These are phyloP conservation scores for Aspergillus transmontanensis DNA, from an alignment of 2,329 filamentous ascomycete species.

Conservation along the genomic window DNA sequence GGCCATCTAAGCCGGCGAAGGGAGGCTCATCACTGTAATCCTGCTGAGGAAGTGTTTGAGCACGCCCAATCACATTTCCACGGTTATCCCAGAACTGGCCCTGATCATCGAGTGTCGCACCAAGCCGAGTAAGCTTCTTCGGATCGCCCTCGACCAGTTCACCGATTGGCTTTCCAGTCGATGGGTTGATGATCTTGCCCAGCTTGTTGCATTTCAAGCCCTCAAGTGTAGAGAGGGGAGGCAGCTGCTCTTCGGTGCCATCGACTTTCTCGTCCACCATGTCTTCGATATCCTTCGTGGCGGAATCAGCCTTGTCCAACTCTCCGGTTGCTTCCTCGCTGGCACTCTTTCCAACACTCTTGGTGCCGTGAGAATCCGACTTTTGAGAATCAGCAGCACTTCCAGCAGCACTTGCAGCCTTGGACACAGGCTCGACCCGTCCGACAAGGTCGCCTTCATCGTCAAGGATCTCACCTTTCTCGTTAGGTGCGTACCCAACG, in stretches of 20 bases:
- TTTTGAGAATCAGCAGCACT: constrained; percentile 27
- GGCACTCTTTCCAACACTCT: constrained; percentile 44
- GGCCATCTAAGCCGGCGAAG: constrained; percentile 50
- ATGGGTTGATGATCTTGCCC: constrained; percentile 45
- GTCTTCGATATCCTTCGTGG: constrained; percentile 41
- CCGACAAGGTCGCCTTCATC: constrained; percentile 3
- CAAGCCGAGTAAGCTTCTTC: constrained; percentile 57
- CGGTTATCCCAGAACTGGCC: constrained; percentile 67
- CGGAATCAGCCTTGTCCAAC: constrained; percentile 49
- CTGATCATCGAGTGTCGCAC: constrained; percentile 54
- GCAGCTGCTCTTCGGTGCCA: constrained; percentile 35
- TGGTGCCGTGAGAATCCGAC: constrained; percentile 24
- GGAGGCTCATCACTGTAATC: constrained; percentile 44
- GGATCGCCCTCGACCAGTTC: constrained; percentile 64
- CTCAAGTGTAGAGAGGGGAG: constrained; percentile 41
- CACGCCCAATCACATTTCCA: constrained; percentile 64
- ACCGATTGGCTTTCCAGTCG: constrained; percentile 54
- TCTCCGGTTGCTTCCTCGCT: constrained; percentile 54
- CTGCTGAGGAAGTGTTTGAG: constrained; percentile 48
- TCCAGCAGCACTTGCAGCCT: constrained; percentile 41
- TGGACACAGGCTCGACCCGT: not conserved
- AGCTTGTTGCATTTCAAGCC: constrained; percentile 47
- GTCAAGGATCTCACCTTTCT: constrained; percentile 43
- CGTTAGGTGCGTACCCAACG: constrained; percentile 43
- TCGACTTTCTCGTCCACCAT: constrained; percentile 21